A percentile compares a stretch with the other conserved stretches of the same genome.
Conservation (phyloP, 768 basidiomycete species). For the Russula lepida region DNA sequence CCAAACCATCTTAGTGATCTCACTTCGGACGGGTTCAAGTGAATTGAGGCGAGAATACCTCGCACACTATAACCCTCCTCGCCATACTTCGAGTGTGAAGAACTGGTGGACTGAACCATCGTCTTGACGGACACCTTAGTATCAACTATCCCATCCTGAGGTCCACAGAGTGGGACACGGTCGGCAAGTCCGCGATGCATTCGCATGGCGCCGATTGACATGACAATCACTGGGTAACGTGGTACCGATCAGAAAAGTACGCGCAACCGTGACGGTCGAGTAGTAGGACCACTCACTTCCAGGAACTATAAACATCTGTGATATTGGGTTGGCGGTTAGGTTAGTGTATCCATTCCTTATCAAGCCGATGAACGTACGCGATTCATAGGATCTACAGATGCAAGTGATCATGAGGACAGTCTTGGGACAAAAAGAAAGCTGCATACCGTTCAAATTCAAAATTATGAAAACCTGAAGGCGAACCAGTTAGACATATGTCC, state of each 20-base stretch:
- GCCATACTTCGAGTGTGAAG: background rate
- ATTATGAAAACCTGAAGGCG: background rate
- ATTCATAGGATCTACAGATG: background rate
- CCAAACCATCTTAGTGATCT: no score
- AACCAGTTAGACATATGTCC: background rate
- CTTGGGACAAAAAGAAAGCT: background rate
- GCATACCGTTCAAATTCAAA: slow-evolving; percentile 1
- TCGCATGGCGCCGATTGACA: background rate
- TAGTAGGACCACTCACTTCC: background rate
- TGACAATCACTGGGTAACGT: background rate
- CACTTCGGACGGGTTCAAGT: no score
- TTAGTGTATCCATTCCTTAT: background rate
- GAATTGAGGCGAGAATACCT: background rate
- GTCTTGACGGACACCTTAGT: background rate
- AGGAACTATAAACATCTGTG: slow-evolving; percentile 3
- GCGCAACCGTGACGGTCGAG: no score
- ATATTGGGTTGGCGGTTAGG: background rate
- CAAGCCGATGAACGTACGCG: background rate
- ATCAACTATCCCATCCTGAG: background rate
- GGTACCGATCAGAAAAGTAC: background rate
- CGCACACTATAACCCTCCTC: background rate
- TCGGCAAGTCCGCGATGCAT: background rate
- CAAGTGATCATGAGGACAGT: background rate
- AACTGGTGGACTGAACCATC: background rate
- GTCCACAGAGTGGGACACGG: background rate